Percentiles rank a stretch among this genome's conserved stretches.
phyloP scores from a whole-genome alignment of 192 early-diverging fungal genomes.

The Coemansia sp. region DNA sequence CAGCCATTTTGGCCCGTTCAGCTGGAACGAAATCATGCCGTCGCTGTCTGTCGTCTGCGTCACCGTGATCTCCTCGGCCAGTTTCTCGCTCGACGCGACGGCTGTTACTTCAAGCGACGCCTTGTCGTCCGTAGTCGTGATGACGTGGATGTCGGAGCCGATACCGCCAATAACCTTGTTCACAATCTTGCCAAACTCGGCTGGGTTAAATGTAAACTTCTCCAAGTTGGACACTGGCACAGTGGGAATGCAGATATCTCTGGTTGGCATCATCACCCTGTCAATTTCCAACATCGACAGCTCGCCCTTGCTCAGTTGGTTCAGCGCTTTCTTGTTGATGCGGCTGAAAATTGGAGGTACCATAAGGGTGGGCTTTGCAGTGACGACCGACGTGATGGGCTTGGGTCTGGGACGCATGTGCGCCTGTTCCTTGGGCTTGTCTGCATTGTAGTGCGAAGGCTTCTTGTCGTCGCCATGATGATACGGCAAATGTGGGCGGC shows the following conservation, averaged over 20 bases:
- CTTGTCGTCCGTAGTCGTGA: constrained; percentile 19
- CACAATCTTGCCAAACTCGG: constrained; percentile 38
- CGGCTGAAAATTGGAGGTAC: constrained; percentile 1
- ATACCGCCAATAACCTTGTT: constrained; percentile 36
- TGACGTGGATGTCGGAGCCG: constrained; percentile 39
- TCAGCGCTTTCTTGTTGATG: constrained; percentile 31
- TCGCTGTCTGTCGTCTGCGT: constrained; percentile 23
- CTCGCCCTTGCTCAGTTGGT: constrained; percentile 23
- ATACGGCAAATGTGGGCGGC: too few relatives aligned
- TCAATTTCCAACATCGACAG: constrained; percentile 19
- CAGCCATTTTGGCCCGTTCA: constrained; percentile 49
- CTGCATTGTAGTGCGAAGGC: background rate
- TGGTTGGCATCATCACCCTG: constrained; percentile 13
- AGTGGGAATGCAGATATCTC: constrained; percentile 37
- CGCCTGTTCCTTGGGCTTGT: background rate
- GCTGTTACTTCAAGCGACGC: constrained; percentile 37
- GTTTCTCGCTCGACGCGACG: constrained; percentile 35
- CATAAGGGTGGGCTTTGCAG: background rate
- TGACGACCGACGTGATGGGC: constrained; percentile 4
- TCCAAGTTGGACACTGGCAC: constrained; percentile 36
- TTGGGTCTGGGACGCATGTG: constrained; percentile 14
- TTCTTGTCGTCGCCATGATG: background rate
- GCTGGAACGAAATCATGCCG: constrained; percentile 32
- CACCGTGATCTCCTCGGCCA: constrained; percentile 42
- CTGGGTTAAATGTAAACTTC: constrained; percentile 23